A percentile compares a stretch with the other conserved stretches of the same genome.
Conservation (phyloP, 31 red algal species). For the Asparagopsis taxiformis region DNA sequence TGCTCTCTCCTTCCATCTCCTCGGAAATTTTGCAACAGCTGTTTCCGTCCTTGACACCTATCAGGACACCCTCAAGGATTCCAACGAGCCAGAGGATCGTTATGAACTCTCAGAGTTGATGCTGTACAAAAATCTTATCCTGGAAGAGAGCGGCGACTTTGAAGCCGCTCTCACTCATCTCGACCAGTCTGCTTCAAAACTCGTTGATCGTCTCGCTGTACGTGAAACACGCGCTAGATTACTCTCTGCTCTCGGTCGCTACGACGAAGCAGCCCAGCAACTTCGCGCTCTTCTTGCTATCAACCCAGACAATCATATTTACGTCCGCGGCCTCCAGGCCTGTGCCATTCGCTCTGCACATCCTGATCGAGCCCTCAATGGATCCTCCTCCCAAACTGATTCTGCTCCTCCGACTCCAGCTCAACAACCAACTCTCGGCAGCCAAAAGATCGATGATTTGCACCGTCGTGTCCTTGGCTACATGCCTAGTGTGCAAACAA, state of each 20-base stretch:
- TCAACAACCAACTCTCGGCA: conserved; percentile 14
- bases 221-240: conserved; percentile 74
- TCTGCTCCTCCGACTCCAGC: not conserved
- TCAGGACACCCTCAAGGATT: conserved; percentile 61
- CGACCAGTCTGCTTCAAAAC: conserved; percentile 23
- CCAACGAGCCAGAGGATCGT: conserved; percentile 45
- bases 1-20: conserved; percentile 86
- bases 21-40: conserved; percentile 68
- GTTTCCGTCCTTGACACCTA: conserved; percentile 85
- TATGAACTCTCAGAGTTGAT: conserved; percentile 84
- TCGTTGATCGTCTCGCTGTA: conserved; percentile 70
- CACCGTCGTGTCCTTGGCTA: conserved; percentile 20
- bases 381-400: not conserved
- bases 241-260: conserved; percentile 37
- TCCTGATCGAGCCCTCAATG: conserved; percentile 1
- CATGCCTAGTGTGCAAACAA: conserved; percentile 13
- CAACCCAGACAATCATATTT: conserved; percentile 86
- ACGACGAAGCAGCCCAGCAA: conserved; percentile 48
- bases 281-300: conserved; percentile 44
- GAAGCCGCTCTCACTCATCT: conserved; percentile 61
- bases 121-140: conserved; percentile 83
- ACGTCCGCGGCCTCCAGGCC: conserved; percentile 36
- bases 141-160: conserved; percentile 71
- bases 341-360: conserved; percentile 17
- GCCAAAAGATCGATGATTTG: conserved; percentile 30